Base-by-base conservation (phyloP, 2,329 filamentous ascomycete genomes). In the Cercospora sp. region DNA sequence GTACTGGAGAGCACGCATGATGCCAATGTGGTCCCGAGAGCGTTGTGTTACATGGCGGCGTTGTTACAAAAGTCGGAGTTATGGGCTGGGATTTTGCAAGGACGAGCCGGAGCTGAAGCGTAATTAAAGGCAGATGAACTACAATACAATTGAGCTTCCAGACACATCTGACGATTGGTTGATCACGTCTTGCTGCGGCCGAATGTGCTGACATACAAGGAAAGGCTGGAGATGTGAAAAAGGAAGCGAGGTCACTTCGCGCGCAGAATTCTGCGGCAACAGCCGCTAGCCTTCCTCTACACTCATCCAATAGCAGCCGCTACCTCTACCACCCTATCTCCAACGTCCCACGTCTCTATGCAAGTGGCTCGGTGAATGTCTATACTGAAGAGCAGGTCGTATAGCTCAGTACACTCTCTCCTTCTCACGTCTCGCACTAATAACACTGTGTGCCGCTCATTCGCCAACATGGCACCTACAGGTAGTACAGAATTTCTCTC, bases 401-500 rank as follows among this genome's bases (percentile, higher is more conserved):
- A 59, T 20, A 59, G 55, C 31, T 36, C 28, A 0, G 10, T 7
- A 31, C 55, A 20, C n/a, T 0, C 8, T 31, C 28, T 33, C 3
- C 3, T 5, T 7, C 9, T 33, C 55, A 12, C 55, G 1, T 20
- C 55, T 36, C 55, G 28, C 31, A 18, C 55, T 6, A 33, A 36
- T 3, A 3, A 59, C 18, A 23, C 53, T 55, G 48, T 48, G 28
- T 42, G 48, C 18, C 66, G 65, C 59, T 55, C 58, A 57, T 48
- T 70, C 59, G 59, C 70, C 62, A 66, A 39, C 36, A 68, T 70
- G 70, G 61, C 69, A n/a, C 65, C 69, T 18, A 65, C 72, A 60
- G 67, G 70, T 71, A 69, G 55, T 8, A 45, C 39, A 45, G 18
- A 45, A 48, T n/a, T n/a, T 30, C 63, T 6, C 36, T 13, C 51